These are phyloP conservation scores for Syzygium malaccense DNA, from an alignment of 441 rosid genomes.

Conservation along the genomic window DNA sequence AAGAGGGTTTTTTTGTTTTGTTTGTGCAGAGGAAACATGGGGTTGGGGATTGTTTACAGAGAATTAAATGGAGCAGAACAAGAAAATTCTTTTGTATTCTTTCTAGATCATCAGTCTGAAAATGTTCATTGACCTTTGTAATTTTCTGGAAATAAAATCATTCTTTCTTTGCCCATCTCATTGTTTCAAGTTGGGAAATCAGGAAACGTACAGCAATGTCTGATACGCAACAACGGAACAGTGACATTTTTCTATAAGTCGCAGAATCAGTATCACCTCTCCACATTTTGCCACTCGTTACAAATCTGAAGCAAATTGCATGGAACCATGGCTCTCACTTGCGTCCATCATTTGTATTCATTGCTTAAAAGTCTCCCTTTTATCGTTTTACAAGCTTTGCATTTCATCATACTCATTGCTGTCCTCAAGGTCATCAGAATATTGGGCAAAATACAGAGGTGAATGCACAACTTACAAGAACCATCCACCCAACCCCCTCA, in stretches of 20 bases:
- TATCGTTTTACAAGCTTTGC: not conserved
- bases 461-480: not conserved
- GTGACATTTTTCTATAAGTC: not conserved
- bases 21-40: constrained; percentile 20
- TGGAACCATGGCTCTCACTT: not conserved
- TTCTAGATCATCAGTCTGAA: constrained; percentile 22
- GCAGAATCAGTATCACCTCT: not conserved
- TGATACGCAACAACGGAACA: not conserved
- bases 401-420: not conserved
- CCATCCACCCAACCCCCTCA: not conserved
- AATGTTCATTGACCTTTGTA: constrained; percentile 15
- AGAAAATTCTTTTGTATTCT: constrained; percentile 46
- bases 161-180: constrained; percentile 10
- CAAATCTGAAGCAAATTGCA: not conserved
- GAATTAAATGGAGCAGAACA: not conserved
- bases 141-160: constrained; percentile 28
- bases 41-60: constrained; percentile 11
- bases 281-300: not conserved
- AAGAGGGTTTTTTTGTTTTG: constrained; percentile 21
- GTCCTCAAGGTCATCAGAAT: not conserved
- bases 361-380: not conserved
- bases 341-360: not conserved
- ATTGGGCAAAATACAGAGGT: not conserved
- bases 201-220: not conserved
- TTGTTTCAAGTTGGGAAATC: not conserved